Percentiles rank a stretch among this genome's conserved stretches.
These are phyloP conservation scores for Globisporangium rhizosaccharum DNA, from an alignment of 352 stramenopile genomes.

Conservation along the genomic window DNA sequence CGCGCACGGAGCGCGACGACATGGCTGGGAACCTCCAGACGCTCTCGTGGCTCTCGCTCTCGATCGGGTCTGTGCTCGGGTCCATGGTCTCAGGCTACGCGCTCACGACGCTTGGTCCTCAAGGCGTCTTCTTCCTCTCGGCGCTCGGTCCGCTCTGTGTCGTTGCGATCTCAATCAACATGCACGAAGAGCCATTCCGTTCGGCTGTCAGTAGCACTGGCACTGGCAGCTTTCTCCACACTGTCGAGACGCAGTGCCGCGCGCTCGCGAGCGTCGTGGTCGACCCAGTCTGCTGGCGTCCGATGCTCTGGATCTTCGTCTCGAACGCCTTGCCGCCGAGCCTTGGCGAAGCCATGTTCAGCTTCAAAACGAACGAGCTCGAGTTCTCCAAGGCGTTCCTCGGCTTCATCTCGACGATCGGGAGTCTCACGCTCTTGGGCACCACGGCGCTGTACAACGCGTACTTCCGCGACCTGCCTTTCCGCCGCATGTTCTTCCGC, in stretches of 20 bases:
- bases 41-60: slow-evolving; percentile 72
- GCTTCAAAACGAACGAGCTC: slow-evolving; percentile 74
- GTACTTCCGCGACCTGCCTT: slow-evolving; percentile 74
- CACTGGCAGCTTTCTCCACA: slow-evolving; percentile 36
- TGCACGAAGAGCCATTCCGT: slow-evolving; percentile 45
- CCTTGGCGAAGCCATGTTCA: slow-evolving; percentile 79
- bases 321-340: slow-evolving; percentile 69
- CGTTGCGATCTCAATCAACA: slow-evolving; percentile 51
- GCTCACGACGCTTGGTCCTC: slow-evolving; percentile 53
- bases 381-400: slow-evolving; percentile 76
- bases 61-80: slow-evolving; percentile 61
- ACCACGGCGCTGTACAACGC: slow-evolving; percentile 76
- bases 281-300: slow-evolving; percentile 71
- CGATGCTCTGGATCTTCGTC: slow-evolving; percentile 79
- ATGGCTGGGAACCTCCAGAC: slow-evolving; percentile 76
- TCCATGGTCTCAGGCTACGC: slow-evolving; percentile 58
- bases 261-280: slow-evolving; percentile 52
- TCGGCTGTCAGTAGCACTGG: slow-evolving; percentile 1
- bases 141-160: slow-evolving; percentile 62
- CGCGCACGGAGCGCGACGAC: slow-evolving; percentile 61
- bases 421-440: slow-evolving; percentile 60
- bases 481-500: slow-evolving; percentile 70
- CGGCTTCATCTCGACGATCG: slow-evolving; percentile 70
- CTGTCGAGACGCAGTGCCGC: slow-evolving; percentile 41
- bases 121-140: slow-evolving; percentile 72